Base-by-base conservation (phyloP, 1,139 yeast species). In the Neolecta irregularis region DNA sequence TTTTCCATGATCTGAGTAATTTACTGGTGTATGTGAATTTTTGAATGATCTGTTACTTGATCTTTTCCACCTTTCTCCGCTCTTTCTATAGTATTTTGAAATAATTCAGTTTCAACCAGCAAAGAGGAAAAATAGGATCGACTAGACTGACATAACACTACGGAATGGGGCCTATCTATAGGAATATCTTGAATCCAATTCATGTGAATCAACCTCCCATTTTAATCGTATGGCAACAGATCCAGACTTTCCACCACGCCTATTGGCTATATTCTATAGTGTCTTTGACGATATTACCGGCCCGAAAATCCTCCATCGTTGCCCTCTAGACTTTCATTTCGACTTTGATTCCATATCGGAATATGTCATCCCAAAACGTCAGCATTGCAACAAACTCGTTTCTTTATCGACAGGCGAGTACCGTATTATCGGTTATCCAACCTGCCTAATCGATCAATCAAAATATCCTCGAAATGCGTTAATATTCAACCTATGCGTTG, bases 221-320 rank as follows among this genome's bases (percentile, higher is more conserved):
- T n/a, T n/a, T n/a, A n/a, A n/a, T n/a, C n/a, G n/a, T n/a, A n/a
- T n/a, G n/a, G n/a, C n/a, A n/a, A n/a, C n/a, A n/a, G n/a, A n/a
- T n/a, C n/a, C n/a, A n/a, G n/a, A n/a, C 9, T 35, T 36, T 33
- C 41, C 41, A 6, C 74, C 76, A 11, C 93, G 93, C 18, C 83
- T 88, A 23, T 65, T 72, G 41, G 91, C 94, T 2, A 65, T 83
- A 32, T 85, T 88, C 55, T 88, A 81, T 55, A 74, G 95, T 0
- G 80, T 80, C 0, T 88, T 88, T 56, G 95, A 91, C 50, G 95
- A 95, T 0, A 78, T 88, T 0, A 93, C 81, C 49, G 98, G 98
- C 1, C 77, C 98, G 0, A 79, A 83, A 54, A 85, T 88, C n/a
- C 69, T 80, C 3, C 79, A 79, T 48, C 95, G 91, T 51, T 93